Conservation (phyloP, 176 grass and related monocot genomes). For the Aegilops longissima region DNA sequence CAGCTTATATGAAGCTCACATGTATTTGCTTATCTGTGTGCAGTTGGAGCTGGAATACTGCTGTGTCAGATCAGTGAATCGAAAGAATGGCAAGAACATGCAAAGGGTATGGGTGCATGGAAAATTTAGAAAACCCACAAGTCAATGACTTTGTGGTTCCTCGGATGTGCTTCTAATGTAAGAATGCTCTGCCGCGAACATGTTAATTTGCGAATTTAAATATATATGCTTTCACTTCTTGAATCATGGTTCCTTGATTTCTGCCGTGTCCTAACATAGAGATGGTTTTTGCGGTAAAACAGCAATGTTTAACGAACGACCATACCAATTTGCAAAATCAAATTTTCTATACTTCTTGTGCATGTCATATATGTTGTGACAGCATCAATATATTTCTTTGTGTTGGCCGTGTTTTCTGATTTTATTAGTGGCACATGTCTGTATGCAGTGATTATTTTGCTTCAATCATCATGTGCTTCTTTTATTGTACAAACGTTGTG, state of each 20-base stretch:
- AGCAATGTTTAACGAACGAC: not conserved
- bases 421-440: not conserved
- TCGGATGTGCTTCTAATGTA: not conserved
- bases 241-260: not conserved
- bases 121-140: constrained; percentile 74
- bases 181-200: not conserved
- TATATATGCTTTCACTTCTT: not conserved
- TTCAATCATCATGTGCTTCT: not conserved
- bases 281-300: not conserved
- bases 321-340: not conserved
- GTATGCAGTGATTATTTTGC: not conserved
- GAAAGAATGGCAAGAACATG: constrained; percentile 75
- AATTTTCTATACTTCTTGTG: not conserved
- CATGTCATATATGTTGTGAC: not conserved
- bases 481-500: not conserved
- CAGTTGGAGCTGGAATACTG: constrained; percentile 90
- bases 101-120: constrained; percentile 93
- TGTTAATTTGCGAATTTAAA: not conserved
- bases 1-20: not conserved
- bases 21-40: constrained; percentile 16
- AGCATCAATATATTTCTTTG: not conserved
- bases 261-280: not conserved
- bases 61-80: constrained; percentile 83
- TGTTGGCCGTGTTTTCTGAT: not conserved
- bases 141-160: not conserved